Evolutionary conservation across 1,284 basidiomycete genomes (phyloP), one percentile per base, ranked within the genome.

Genomic region (Coriolopsis trogii): DNA sequence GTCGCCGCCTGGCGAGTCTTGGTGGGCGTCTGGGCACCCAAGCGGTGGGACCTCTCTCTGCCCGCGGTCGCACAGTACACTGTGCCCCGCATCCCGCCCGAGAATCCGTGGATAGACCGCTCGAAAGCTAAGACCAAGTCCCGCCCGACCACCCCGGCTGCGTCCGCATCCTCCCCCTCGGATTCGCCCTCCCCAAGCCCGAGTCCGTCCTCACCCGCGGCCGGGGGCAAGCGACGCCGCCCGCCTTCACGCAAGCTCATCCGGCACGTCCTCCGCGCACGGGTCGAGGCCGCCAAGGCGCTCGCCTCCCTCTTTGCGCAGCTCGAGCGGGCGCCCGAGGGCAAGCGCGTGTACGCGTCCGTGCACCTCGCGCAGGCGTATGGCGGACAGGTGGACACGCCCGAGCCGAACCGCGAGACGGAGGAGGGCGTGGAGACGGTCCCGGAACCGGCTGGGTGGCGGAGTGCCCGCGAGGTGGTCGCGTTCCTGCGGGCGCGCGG

Each of bases 1-100:
- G 78, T 88, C 25, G 90, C 93, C 5, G 85, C 93, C 10, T 97
- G 94, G 93, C 86, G 92, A 45, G 84, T 95, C 15, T 78, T 97
- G 12, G 82, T 95, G 57, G 95, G 93, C 12, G 84, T 96, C 10
- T 97, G 94, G 94, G 79, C 82, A 2, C 93, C 94, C 8, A 85
- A 84, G 64, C 75, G 73, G 34, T 91, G 84, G 80, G 93, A 96
- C 59, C 75, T 95, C 48, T 82, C 89, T 3, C 63, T 85, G 16
- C 61, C 77, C 20, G 84, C 85, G 7, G 76, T 95, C 33, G 79
- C 86, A n/a, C 84, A 83, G 50, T 94, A 92, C 68, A 88, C 80
- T 7, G 81, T 78, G 12, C 87, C 88, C 8, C 69, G 70, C 18
- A 73, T 77, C 13, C 89, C 88, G 2, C 79, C 84, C 5, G 79